Evolutionary conservation across 2,329 filamentous ascomycete genomes (phyloP), one percentile per base, ranked within the genome.

Genomic region (Gaeumannomyces sp.): DNA sequence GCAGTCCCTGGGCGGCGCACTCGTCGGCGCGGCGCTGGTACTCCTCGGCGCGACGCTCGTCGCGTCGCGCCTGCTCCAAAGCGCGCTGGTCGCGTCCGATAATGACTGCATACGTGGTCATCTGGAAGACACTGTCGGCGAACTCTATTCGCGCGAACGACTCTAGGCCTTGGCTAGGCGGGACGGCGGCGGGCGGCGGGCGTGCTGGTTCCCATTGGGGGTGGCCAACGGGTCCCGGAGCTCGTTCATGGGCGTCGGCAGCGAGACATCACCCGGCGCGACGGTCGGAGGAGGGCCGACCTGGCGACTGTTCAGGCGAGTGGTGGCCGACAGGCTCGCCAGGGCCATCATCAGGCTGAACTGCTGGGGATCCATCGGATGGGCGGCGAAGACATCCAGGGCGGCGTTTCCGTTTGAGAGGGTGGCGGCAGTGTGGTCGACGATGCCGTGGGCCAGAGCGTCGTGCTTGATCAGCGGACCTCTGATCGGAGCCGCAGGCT

Each of bases 101-200:
- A 65, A 90, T 84, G 69, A 93, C 83, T 63, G 85, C 82, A 70
- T 88, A 89, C 1, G 89, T 92, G 63, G 87, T 91, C 86, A 93
- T 90, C 75, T 91, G 90, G 74, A 91, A 93, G 65, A 87, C 84
- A 72, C 89, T 89, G 78, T 93, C 90, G 69, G 84, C 82, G 72
- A 93, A 93, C 70, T 88, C 85, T 67, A 93, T 79, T 63, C 81
- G 79, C 59, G 84, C 84, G 72, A 85, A 86, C 3, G 83, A 85
- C 70, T 85, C 81, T 19, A 86, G 74, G 61, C 75, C 77, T 69
- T 80, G 79, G 33, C 73, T 73, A 14, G 71, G 69, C 62, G 72
- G 73, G 45, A 53, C 45, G 13, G 45, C 45, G 57, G 65, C 64
- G 27, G 76, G 73, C 10, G 68, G 69, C 73, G 62, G 72, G 69